phyloP scores from a whole-genome alignment of 768 basidiomycete genomes.

The Kwoniella pini region DNA sequence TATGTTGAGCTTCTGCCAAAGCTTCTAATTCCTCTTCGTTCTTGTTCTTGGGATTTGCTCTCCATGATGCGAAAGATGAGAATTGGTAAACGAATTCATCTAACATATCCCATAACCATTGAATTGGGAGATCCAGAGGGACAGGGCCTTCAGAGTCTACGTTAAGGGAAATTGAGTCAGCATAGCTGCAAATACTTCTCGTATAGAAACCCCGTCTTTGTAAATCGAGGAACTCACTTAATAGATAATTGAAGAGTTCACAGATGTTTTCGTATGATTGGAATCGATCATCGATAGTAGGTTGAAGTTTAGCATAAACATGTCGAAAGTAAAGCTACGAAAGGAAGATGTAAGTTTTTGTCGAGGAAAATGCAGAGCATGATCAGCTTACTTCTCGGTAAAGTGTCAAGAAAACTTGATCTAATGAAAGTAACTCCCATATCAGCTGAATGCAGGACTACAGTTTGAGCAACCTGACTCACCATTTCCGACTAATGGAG shows the following conservation, averaged over 20 bases:
- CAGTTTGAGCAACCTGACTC: slow-evolving; percentile 47
- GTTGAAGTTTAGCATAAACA: slow-evolving; percentile 90
- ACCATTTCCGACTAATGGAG: slow-evolving; percentile 92
- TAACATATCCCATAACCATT: slow-evolving; percentile 77
- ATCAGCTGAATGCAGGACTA: no score
- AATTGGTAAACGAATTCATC: slow-evolving; percentile 82
- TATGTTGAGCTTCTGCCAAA: slow-evolving; percentile 63
- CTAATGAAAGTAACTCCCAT: no score
- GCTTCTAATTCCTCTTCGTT: slow-evolving; percentile 79
- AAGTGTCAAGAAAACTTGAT: slow-evolving; percentile 92
- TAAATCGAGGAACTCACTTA: slow-evolving; percentile 70
- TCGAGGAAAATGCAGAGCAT: background rate
- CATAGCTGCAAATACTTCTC: no score
- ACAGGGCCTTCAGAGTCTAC: slow-evolving; percentile 92
- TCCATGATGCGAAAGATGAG: slow-evolving; percentile 91
- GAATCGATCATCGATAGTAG: slow-evolving; percentile 96
- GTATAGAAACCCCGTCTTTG: no score
- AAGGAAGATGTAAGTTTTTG: background rate
- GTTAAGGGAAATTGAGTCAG: background rate
- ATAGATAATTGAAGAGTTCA: slow-evolving; percentile 95
- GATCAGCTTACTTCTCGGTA: slow-evolving; percentile 82
- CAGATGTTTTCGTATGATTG: slow-evolving; percentile 90
- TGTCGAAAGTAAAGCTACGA: slow-evolving; percentile 59
- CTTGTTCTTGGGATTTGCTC: slow-evolving; percentile 75
- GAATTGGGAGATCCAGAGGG: slow-evolving; percentile 86